Evolutionary conservation across 352 stramenopile genomes (phyloP).

Genomic region (Phytopythium litorale): DNA sequence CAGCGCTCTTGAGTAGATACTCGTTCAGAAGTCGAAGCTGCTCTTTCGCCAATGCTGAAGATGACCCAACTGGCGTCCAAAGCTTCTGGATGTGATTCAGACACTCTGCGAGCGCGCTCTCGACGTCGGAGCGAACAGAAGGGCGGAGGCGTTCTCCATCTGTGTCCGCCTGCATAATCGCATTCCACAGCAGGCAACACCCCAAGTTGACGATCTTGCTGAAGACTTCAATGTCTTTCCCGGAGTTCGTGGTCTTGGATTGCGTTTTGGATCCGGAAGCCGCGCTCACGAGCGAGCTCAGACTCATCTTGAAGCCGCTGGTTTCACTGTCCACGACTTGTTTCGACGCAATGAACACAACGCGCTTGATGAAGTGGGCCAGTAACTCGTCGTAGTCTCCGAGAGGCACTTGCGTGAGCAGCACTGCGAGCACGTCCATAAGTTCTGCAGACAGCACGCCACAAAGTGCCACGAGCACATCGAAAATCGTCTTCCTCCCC

Average conservation of each 20-base stretch:
- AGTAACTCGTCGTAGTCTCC: slow-evolving; percentile 75
- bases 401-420: slow-evolving; percentile 70
- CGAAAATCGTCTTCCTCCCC: slow-evolving; percentile 63
- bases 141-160: slow-evolving; percentile 15
- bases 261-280: slow-evolving; percentile 42
- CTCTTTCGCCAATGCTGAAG: slow-evolving; percentile 54
- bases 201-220: slow-evolving; percentile 72
- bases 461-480: slow-evolving; percentile 70
- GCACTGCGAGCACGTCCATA: slow-evolving; percentile 68
- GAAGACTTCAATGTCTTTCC: slow-evolving; percentile 68
- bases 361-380: slow-evolving; percentile 71
- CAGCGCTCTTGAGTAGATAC: slow-evolving; percentile 69
- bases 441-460: slow-evolving; percentile 63
- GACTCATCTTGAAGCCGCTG: slow-evolving; percentile 62
- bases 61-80: slow-evolving; percentile 42
- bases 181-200: slow-evolving; percentile 80
- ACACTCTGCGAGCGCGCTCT: slow-evolving; percentile 59
- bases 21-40: slow-evolving; percentile 66
- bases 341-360: slow-evolving; percentile 73
- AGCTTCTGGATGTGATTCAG: slow-evolving; percentile 69
- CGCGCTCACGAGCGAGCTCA: slow-evolving; percentile 60
- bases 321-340: slow-evolving; percentile 67
- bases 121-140: slow-evolving; percentile 45
- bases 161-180: slow-evolving; percentile 37
- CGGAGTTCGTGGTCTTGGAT: slow-evolving; percentile 30